These are phyloP conservation scores for Fraxinus excelsior DNA, from an alignment of 257 asterid genomes.

Conservation along the genomic window DNA sequence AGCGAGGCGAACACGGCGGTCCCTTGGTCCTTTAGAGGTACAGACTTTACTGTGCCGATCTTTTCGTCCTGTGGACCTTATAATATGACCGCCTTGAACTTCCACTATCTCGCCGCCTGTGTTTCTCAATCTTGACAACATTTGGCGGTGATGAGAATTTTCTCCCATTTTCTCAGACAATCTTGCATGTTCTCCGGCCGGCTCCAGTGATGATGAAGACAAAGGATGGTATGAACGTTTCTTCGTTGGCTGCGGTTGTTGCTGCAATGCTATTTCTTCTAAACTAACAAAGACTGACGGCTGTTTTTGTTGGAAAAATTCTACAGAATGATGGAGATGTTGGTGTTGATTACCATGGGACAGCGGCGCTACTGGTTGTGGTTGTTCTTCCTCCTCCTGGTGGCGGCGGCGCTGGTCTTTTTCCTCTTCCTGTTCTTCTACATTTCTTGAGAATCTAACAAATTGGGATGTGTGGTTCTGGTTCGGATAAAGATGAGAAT, in stretches of 20 bases:
- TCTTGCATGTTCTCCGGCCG: conserved; percentile 66
- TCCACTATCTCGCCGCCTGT: conserved; percentile 80
- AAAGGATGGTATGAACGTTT: conserved; percentile 50
- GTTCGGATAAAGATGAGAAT: conserved; percentile 37
- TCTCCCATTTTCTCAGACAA: conserved; percentile 64
- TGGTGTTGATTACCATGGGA: conserved; percentile 12
- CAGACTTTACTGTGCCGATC: conserved; percentile 99
- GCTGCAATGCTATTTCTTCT: conserved; percentile 19
- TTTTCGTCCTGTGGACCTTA: conserved; percentile 88
- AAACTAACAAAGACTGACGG: conserved; percentile 30
- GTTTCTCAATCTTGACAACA: conserved; percentile 52
- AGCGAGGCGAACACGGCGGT: conserved; percentile 97
- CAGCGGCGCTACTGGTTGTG: conserved; percentile 1
- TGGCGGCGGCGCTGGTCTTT: conserved; percentile 22
- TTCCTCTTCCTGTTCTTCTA: conserved; percentile 33
- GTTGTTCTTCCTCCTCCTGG: conserved; percentile 11
- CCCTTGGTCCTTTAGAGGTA: conserved; percentile 97
- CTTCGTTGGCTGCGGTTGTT: conserved; percentile 42
- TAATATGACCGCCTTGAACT: conserved; percentile 98
- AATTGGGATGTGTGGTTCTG: conserved; percentile 32
- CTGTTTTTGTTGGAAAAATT: conserved; percentile 36
- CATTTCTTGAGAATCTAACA: conserved; percentile 31
- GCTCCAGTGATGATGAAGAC: conserved; percentile 41
- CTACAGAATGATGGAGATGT: background rate
- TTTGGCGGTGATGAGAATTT: conserved; percentile 33